Evolutionary conservation across 2,329 filamentous ascomycete genomes (phyloP), one percentile per base, ranked within the genome.

Genomic region (Ascochyta clinopodiicola): DNA sequence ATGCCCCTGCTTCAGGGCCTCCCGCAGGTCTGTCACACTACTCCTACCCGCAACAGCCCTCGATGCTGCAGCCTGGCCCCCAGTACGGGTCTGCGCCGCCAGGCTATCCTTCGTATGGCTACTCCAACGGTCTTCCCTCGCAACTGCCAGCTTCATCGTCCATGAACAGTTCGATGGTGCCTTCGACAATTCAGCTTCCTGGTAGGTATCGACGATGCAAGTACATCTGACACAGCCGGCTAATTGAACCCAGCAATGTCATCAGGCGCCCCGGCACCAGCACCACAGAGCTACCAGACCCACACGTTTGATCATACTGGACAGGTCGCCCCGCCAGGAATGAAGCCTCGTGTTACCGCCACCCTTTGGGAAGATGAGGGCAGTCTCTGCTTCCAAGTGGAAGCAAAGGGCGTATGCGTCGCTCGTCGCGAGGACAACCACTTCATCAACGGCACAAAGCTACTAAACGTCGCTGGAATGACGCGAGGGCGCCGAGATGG

Each of bases 341-440:
- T 96, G 86, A 98, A 98, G 80, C 95, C 95, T 19, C 84, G 94
- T 59, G 95, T 99, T 25, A 98, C 95, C 4, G 95, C 95, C 8
- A 99, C 95, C 0, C 77, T 99, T 22, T 99, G 95, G 95, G 95
- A 98, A 80, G 95, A 99, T 65, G 95, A 99, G 73, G 95, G 95
- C 31, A 98, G 92, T 72, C 81, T 98, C 27, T 99, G 95, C 79
- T 99, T 98, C 74, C 95, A 98, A 75, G 95, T 98, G 1, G 95
- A 98, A 77, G 94, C 95, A 3, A 89, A 95, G 64, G 94, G 94
- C 43, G 94, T 99, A 48, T 99, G 95, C 75, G 95, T 98, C 53
- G 94, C 94, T 48, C 86, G 95, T 64, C 85, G 95, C 73, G 94
- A 98, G 85, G 92, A 92, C 95, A 98, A 97, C 77, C 92, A 96